phyloP scores from a whole-genome alignment of 1,284 basidiomycete genomes.

The Tylopilus orsonianus region DNA sequence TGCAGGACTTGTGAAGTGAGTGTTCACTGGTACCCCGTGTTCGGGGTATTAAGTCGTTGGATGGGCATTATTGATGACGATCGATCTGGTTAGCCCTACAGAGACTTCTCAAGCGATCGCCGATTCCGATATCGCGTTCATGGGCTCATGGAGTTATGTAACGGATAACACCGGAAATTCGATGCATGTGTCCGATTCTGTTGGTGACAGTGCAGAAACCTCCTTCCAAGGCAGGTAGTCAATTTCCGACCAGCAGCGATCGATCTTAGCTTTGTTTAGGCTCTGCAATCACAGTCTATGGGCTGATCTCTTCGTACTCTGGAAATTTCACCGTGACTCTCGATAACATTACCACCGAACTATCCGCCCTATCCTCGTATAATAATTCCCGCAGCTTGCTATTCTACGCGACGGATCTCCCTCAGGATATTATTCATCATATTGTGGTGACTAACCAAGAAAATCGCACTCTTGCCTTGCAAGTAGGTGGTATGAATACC shows the following conservation, averaged over 20 bases:
- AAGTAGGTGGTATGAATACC: slow-evolving; percentile 39
- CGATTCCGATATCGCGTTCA: slow-evolving; percentile 44
- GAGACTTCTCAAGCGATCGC: slow-evolving; percentile 38
- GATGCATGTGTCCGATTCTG: slow-evolving; percentile 46
- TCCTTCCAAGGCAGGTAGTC: slow-evolving; percentile 47
- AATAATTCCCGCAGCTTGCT: slow-evolving; percentile 50
- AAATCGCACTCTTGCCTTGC: slow-evolving; percentile 44
- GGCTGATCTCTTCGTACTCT: slow-evolving; percentile 51
- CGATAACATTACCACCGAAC: slow-evolving; percentile 44
- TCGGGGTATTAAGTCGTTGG: background rate
- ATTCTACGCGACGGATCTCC: slow-evolving; percentile 62
- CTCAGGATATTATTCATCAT: slow-evolving; percentile 47
- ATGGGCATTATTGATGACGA: slow-evolving; percentile 22
- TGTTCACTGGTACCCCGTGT: slow-evolving; percentile 16
- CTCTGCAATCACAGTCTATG: slow-evolving; percentile 55
- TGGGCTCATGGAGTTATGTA: slow-evolving; percentile 49
- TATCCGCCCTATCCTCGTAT: slow-evolving; percentile 46
- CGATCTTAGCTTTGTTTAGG: slow-evolving; percentile 38
- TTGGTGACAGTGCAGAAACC: slow-evolving; percentile 46
- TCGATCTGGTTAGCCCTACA: slow-evolving; percentile 36
- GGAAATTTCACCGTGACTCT: slow-evolving; percentile 61
- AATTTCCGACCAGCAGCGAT: slow-evolving; percentile 1
- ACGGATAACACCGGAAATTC: slow-evolving; percentile 28
- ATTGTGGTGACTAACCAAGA: slow-evolving; percentile 58
- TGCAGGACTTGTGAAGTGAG: slow-evolving; percentile 31